These are phyloP conservation scores for Starmerella potacharoeniae DNA, from an alignment of 805 yeast species.

Conservation along the genomic window DNA sequence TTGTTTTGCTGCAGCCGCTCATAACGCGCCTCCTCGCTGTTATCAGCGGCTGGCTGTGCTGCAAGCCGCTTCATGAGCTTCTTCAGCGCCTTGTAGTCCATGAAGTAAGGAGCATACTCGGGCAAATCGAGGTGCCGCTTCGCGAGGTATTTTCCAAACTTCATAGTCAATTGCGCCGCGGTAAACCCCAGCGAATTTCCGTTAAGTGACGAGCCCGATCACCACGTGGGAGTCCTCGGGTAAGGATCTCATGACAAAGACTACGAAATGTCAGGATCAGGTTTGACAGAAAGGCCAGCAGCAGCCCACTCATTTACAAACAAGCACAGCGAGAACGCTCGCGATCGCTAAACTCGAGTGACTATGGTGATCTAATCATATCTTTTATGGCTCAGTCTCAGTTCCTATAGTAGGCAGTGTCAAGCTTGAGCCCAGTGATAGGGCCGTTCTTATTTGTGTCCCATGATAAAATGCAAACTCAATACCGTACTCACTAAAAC, in stretches of 20 bases:
- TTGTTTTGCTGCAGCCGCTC: constrained; percentile 71
- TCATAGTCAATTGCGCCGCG: constrained; percentile 35
- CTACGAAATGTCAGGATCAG: neutral
- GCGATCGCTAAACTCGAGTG: too few relatives aligned
- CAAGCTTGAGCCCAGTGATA: too few relatives aligned
- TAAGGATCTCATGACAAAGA: neutral
- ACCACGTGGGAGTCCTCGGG: neutral
- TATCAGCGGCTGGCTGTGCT: constrained; percentile 28
- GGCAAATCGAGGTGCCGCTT: constrained; percentile 90
- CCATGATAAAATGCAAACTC: too few relatives aligned
- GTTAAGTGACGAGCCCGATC: neutral
- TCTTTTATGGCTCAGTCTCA: too few relatives aligned
- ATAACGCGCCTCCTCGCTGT: constrained; percentile 31
- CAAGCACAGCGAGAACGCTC: too few relatives aligned
- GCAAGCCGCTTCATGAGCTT: constrained; percentile 72
- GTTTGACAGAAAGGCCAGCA: neutral
- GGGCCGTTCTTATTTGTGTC: too few relatives aligned
- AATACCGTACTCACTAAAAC: too few relatives aligned
- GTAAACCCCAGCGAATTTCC: neutral
- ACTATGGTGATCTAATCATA: too few relatives aligned
- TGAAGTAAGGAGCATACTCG: constrained; percentile 86
- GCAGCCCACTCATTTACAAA: too few relatives aligned
- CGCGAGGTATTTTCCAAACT: constrained; percentile 91
- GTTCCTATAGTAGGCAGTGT: too few relatives aligned
- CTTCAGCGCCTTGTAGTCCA: constrained; percentile 86